A percentile compares a stretch with the other conserved stretches of the same genome.
phyloP scores from a whole-genome alignment of 805 yeast genomes.

The Suhomyces kilbournensis region DNA sequence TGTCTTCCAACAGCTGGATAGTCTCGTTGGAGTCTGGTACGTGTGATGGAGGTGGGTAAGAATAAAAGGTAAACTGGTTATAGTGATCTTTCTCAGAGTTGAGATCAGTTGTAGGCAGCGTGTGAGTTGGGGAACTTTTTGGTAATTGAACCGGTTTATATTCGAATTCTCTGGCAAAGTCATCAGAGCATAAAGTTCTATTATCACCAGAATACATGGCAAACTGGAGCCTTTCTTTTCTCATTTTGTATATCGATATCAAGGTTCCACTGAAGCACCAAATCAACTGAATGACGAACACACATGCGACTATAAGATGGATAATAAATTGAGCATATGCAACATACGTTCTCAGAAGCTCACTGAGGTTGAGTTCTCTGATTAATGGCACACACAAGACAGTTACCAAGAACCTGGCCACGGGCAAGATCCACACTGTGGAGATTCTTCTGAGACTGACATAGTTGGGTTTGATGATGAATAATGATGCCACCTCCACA shows the following conservation, averaged over 20 bases:
- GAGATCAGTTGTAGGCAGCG: not conserved
- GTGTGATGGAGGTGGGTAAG: not conserved
- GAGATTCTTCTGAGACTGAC: conserved; percentile 26
- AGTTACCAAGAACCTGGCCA: conserved; percentile 39
- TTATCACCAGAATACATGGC: conserved; percentile 2
- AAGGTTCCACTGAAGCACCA: conserved; percentile 28
- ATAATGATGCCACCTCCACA: conserved; percentile 19
- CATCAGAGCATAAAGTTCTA: not conserved
- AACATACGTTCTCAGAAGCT: conserved; percentile 37
- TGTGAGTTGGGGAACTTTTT: not conserved
- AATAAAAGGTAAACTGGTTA: not conserved
- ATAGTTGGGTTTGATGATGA: conserved; percentile 27
- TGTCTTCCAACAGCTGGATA: conserved; percentile 8
- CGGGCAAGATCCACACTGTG: conserved; percentile 31
- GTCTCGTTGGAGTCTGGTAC: conserved; percentile 2
- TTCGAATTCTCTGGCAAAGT: conserved; percentile 3
- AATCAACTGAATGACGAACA: conserved; percentile 27
- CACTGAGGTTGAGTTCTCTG: conserved; percentile 31
- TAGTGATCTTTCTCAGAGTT: not conserved
- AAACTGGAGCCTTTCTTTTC: conserved; percentile 6
- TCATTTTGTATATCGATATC: conserved; percentile 15
- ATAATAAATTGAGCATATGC: conserved; percentile 43
- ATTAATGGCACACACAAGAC: conserved; percentile 45
- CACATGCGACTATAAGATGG: conserved; percentile 33
- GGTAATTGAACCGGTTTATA: conserved; percentile 5